Evolutionary conservation across 306 rosid genomes (phyloP).

Genomic region (Arachis hypogaea): DNA sequence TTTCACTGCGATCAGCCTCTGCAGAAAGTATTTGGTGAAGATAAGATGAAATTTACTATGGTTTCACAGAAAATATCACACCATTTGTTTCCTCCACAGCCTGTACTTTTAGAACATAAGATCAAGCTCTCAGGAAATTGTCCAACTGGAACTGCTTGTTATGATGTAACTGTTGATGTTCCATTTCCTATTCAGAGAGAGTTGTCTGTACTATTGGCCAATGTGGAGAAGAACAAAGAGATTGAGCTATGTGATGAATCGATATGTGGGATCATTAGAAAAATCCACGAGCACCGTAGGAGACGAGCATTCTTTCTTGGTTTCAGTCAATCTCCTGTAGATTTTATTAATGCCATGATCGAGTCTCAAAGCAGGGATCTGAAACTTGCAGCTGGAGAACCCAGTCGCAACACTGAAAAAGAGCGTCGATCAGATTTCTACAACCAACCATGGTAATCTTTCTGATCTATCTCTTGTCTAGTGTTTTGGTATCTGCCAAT

Average conservation of each 20-base stretch:
- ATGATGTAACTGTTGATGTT: slow-evolving; percentile 90
- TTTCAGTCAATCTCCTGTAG: slow-evolving; percentile 97
- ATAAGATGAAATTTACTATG: slow-evolving; percentile 89
- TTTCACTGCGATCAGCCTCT: slow-evolving; percentile 89
- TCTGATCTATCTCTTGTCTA: slow-evolving; percentile 8
- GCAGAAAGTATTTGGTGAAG: slow-evolving; percentile 95
- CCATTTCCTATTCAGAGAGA: slow-evolving; percentile 98
- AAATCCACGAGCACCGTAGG: slow-evolving; percentile 93
- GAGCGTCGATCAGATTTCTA: slow-evolving; percentile 91
- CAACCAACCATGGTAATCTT: slow-evolving; percentile 90
- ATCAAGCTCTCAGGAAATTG: slow-evolving; percentile 87
- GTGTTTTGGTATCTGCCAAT: not conserved
- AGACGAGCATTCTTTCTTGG: slow-evolving; percentile 97
- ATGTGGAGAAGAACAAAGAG: slow-evolving; percentile 96
- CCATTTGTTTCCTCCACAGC: slow-evolving; percentile 91
- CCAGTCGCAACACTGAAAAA: slow-evolving; percentile 85
- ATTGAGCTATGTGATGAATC: slow-evolving; percentile 91
- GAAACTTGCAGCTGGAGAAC: slow-evolving; percentile 87
- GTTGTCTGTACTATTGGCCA: slow-evolving; percentile 78
- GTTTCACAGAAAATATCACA: slow-evolving; percentile 90
- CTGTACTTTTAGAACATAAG: slow-evolving; percentile 89
- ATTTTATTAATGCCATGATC: slow-evolving; percentile 84
- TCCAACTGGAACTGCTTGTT: slow-evolving; percentile 93
- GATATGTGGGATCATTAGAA: slow-evolving; percentile 79
- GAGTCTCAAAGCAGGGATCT: slow-evolving; percentile 97